phyloP scores from a whole-genome alignment of 2,329 filamentous ascomycete species.

The Chrysosporium keratinophilum region DNA sequence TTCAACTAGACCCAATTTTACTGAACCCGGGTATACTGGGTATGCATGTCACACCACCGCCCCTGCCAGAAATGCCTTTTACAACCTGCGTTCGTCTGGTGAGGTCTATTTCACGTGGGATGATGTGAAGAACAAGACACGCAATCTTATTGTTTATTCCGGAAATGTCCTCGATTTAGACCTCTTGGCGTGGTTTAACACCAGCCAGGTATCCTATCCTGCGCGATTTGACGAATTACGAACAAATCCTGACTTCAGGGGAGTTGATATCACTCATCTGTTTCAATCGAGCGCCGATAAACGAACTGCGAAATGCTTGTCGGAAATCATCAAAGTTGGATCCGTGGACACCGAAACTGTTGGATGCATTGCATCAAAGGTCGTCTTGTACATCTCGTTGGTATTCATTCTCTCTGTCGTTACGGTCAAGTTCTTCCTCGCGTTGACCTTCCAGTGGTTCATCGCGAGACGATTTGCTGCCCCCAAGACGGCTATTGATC shows the following conservation, averaged over 20 bases:
- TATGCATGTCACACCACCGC: constrained; percentile 79
- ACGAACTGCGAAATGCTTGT: constrained; percentile 71
- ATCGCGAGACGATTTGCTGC: constrained; percentile 77
- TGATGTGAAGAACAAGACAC: constrained; percentile 75
- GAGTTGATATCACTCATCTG: constrained; percentile 78
- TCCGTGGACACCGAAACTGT: constrained; percentile 92
- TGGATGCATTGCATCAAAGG: constrained; percentile 93
- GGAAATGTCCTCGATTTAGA: constrained; percentile 86
- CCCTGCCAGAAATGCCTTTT: constrained; percentile 61
- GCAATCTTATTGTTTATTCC: constrained; percentile 89
- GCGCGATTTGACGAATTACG: constrained; percentile 69
- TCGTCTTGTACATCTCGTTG: constrained; percentile 88
- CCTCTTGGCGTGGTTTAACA: constrained; percentile 83
- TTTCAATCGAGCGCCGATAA: constrained; percentile 74
- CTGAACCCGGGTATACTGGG: constrained; percentile 65
- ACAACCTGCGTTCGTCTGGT: constrained; percentile 58
- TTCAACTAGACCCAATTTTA: constrained; percentile 64
- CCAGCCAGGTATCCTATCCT: constrained; percentile 64
- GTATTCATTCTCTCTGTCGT: constrained; percentile 89
- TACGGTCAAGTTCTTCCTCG: constrained; percentile 72
- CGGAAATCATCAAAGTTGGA: constrained; percentile 91
- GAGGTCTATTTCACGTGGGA: constrained; percentile 97
- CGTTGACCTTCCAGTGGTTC: constrained; percentile 93
- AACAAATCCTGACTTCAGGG: constrained; percentile 59
- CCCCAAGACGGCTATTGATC: constrained; percentile 69